Base-by-base conservation (phyloP, 805 yeast species). In the Candida morakotiae region DNA sequence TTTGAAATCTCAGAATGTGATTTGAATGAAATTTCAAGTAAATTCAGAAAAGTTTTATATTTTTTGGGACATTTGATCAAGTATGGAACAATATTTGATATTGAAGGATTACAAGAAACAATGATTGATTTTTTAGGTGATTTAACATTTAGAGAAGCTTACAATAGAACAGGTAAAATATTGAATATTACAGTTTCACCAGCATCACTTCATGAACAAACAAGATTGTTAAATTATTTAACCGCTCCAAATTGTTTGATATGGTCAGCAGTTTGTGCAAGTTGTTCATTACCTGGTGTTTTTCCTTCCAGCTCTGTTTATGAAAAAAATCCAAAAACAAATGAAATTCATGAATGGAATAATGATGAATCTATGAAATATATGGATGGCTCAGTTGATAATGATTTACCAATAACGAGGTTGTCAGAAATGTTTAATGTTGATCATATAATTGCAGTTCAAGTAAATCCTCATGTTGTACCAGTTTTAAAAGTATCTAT, bases 351-450 rank as follows among this genome's bases (percentile, higher is more conserved):
- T 39, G 87, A 87, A 48, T 93, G 98, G 98, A 76, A 79, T 38
- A 82, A 85, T 41, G 72, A 67, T 45, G 72, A 81, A 14, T 71
- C 87, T 0, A 77, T 83, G 25, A 83, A 84, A 49, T 93, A 84
- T 60, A 89, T 93, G 21, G 99, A 93, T 59, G 99, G 99, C 0
- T 87, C 96, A 0, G 96, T 93, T 6, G 94, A 91, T 53, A 86
- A 87, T 45, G 99, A 93, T 58, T 64, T 93, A 36, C 99, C 99
- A 3, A 82, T 88, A 19, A 73, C 94, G 2, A 73, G 97, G 47
- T 67, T 93, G 16, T 83, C 94, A 15, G 98, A 93, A 55, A 88
- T 93, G 96, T 93, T 93, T 58, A 91, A 93, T 53, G 96, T 93
- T 21, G 95, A 93, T 56, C 96, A 93, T 58, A 89, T 93, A 44